Evolutionary conservation across 139 green algal genomes (phyloP), one percentile per base, ranked within the genome.

Genomic region (Coelastrella sp.): DNA sequence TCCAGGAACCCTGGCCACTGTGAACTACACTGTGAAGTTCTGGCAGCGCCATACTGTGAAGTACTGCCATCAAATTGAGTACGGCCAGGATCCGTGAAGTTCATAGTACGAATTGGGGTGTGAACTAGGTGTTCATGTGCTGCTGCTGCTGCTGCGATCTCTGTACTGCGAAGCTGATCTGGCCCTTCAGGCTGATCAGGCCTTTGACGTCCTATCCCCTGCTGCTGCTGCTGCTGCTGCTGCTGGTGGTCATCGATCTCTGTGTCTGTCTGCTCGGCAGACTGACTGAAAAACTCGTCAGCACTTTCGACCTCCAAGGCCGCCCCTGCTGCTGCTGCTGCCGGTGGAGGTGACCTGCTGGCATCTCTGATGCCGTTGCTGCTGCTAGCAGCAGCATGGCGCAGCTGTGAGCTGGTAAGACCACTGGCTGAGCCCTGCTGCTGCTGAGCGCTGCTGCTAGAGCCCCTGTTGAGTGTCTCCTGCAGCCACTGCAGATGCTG

Each of bases 201-300:
- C 0, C 64, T 7, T 71, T 71, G 64, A 71, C 13, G 64, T 3
- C 11, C 11, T 14, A 14, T 11, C 11, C 11, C 64, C 16, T 89
- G 73, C 73, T 81, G 73, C 73, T 5, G 20, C n/a, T n/a, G n/a
- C n/a, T 89, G 83, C 56, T 81, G 85, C 85, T 83, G 57, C 73
- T 71, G n/a, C n/a, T n/a, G n/a, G n/a, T n/a, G 56, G 61, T 71
- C 11, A 2, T 19, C 11, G 61, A 10, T 71, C 71, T 76, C 60
- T 17, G 58, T 19, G 20, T 17, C 74, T 58, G 7, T 7, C 74
- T 59, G 23, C 10, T n/a, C 74, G 20, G 74, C 74, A n/a, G 74
- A 23, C 74, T 80, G 74, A 8, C 74, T 59, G 23, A 57, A 76
- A 17, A 22, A 76, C 7, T 76, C 68, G 17, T 23, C 17, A 76